These are phyloP conservation scores for Neurospora intermedia DNA, from an alignment of 495 filamentous ascomycete genomes.

Conservation along the genomic window DNA sequence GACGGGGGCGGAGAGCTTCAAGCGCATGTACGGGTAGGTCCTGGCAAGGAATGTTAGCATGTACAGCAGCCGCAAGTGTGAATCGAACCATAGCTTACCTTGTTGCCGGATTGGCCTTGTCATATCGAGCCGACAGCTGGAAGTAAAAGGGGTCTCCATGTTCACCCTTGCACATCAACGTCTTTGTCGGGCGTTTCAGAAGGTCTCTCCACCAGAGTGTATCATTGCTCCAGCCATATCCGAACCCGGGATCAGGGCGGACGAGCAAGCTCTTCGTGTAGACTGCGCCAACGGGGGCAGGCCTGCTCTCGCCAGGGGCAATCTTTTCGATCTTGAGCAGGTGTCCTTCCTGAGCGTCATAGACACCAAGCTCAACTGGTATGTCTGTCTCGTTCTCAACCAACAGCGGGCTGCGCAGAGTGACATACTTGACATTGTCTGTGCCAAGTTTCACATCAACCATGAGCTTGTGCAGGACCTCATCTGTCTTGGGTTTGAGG, in stretches of 20 bases:
- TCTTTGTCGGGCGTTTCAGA: constrained; percentile 68
- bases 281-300: constrained; percentile 84
- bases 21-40: constrained; percentile 86
- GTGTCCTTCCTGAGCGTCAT: constrained; percentile 77
- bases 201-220: constrained; percentile 87
- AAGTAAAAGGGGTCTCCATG: constrained; percentile 87
- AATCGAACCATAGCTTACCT: constrained; percentile 30
- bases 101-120: constrained; percentile 70
- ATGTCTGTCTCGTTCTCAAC: constrained; percentile 98
- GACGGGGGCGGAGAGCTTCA: constrained; percentile 81
- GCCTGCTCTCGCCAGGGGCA: constrained; percentile 79
- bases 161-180: constrained; percentile 78
- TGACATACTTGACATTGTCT: constrained; percentile 97
- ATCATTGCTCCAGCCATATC: constrained; percentile 88
- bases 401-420: constrained; percentile 85
- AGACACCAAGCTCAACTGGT: constrained; percentile 88
- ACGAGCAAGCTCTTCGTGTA: constrained; percentile 86
- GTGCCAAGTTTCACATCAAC: constrained; percentile 83
- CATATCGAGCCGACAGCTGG: constrained; percentile 76
- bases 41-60: constrained; percentile 30
- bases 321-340: constrained; percentile 97
- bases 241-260: constrained; percentile 91
- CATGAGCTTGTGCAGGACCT: constrained; percentile 75
- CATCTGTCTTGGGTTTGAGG: constrained; percentile 66
- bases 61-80: no score